Conservation (phyloP, 345 rosid species). For the Euphorbia lathyris region DNA sequence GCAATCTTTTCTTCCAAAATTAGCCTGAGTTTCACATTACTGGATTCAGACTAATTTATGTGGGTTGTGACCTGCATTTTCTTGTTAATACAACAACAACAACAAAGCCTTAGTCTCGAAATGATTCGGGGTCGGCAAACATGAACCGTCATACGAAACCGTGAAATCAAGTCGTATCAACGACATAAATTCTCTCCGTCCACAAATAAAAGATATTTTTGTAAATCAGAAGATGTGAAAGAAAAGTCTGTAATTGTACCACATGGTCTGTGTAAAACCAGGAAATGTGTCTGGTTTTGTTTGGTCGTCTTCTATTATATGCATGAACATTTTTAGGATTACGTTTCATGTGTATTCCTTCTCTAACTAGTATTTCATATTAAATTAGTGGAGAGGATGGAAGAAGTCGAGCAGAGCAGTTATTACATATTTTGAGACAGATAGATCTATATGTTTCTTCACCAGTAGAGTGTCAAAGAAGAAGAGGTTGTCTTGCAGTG, state of each 20-base stretch:
- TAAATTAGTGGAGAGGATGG: conserved; percentile 96
- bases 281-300: not conserved
- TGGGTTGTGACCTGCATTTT: not conserved
- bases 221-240: not conserved
- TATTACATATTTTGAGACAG: conserved; percentile 84
- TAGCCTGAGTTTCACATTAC: not conserved
- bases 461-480: conserved; percentile 78
- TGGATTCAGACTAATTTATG: conserved; percentile 6
- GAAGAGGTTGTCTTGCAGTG: conserved; percentile 88
- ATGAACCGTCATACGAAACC: too few species aligned
- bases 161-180: too few species aligned
- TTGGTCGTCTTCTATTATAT: not conserved
- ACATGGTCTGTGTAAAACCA: conserved; percentile 2
- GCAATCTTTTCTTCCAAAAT: not conserved
- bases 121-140: too few species aligned
- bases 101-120: too few species aligned
- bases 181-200: too few species aligned
- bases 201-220: not conserved
- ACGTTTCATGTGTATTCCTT: conserved; percentile 10
- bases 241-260: not conserved
- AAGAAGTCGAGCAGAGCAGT: conserved; percentile 96
- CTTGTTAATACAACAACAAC: not conserved
- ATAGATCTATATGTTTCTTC: conserved; percentile 82
- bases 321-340: not conserved
- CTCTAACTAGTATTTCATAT: conserved; percentile 23